A percentile compares a stretch with the other conserved stretches of the same genome.
Conservation (phyloP, 1,284 basidiomycete genomes). For the Sporisorium exsertum region DNA sequence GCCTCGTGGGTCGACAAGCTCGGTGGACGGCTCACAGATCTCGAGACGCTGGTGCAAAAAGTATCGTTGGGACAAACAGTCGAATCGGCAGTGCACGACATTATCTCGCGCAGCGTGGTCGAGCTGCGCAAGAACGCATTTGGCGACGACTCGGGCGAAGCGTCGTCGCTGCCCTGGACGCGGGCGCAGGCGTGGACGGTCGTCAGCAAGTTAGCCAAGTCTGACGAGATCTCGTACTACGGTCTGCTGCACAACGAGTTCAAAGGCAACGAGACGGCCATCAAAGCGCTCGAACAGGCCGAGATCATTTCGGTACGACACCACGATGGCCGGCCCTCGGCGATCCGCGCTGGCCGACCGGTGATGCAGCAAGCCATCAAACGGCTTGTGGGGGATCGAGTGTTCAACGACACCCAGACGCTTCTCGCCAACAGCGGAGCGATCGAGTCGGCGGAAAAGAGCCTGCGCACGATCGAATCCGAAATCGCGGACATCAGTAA, state of each 20-base stretch:
- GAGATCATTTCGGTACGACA: constrained; percentile 87
- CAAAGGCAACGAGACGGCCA: constrained; percentile 85
- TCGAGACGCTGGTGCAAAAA: constrained; percentile 63
- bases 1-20: constrained; percentile 62
- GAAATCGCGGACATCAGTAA: constrained; percentile 74
- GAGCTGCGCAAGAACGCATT: constrained; percentile 92
- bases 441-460: constrained; percentile 77
- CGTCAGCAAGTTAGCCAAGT: constrained; percentile 79
- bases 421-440: constrained; percentile 72
- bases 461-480: constrained; percentile 79
- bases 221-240: constrained; percentile 83
- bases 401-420: constrained; percentile 85
- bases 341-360: constrained; percentile 88
- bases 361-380: constrained; percentile 88
- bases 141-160: constrained; percentile 88
- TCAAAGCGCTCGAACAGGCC: constrained; percentile 88
- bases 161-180: constrained; percentile 84
- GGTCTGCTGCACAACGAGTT: constrained; percentile 86
- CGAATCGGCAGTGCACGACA: constrained; percentile 58
- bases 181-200: constrained; percentile 89
- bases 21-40: constrained; percentile 63
- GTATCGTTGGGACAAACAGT: constrained; percentile 58
- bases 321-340: constrained; percentile 84
- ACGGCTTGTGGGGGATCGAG: constrained; percentile 79
- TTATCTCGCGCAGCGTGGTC: constrained; percentile 79